Conservation (phyloP, 176 grass and related monocot species). For the Hsuehochloa calcarea region DNA sequence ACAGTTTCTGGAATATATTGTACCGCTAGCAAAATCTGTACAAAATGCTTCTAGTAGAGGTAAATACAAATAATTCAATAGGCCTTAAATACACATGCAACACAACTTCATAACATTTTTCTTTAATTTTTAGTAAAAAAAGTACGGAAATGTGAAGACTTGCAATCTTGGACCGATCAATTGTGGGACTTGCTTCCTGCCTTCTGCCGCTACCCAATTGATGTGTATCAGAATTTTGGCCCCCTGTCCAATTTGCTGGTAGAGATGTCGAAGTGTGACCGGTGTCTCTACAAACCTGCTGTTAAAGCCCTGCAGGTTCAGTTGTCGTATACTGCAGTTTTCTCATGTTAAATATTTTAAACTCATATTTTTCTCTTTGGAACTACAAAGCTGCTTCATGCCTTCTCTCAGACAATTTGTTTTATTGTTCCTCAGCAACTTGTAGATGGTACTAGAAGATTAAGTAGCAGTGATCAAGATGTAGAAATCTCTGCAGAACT, state of each 20-base stretch:
- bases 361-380: neutral
- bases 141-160: constrained; percentile 42
- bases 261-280: constrained; percentile 50
- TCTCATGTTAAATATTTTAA: constrained; percentile 20
- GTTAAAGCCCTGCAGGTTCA: constrained; percentile 76
- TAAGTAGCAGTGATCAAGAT: constrained; percentile 48
- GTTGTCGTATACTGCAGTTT: constrained; percentile 15
- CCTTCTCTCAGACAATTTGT: constrained; percentile 39
- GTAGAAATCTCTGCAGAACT: constrained; percentile 39
- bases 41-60: constrained; percentile 51
- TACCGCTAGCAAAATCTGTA: constrained; percentile 66
- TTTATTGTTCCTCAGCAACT: constrained; percentile 55
- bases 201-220: constrained; percentile 75
- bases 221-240: constrained; percentile 54
- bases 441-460: constrained; percentile 66
- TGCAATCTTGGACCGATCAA: constrained; percentile 47
- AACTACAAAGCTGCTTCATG: constrained; percentile 4
- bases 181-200: constrained; percentile 86
- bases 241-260: constrained; percentile 67
- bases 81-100: constrained; percentile 2
- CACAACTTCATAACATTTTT: constrained; percentile 28
- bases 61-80: constrained; percentile 31
- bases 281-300: constrained; percentile 57
- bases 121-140: constrained; percentile 74
- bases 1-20: constrained; percentile 70